phyloP scores from a whole-genome alignment of 1,284 basidiomycete genomes.

The Cryptococcus sp. region DNA sequence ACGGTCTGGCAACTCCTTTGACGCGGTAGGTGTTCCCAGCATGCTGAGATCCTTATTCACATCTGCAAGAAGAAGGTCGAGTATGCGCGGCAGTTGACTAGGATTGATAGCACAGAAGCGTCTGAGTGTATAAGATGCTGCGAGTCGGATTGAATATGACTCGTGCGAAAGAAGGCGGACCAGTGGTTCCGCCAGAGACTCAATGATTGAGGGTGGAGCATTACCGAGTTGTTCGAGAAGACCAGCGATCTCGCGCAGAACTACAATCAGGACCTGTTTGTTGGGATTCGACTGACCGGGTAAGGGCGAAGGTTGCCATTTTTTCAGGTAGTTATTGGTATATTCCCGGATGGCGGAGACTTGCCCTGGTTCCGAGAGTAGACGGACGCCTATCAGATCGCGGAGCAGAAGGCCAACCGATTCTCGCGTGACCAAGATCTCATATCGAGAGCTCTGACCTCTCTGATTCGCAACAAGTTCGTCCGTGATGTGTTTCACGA shows the following conservation, averaged over 20 bases:
- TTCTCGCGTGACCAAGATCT: conserved; percentile 70
- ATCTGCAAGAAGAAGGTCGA: conserved; percentile 83
- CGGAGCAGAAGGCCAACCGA: conserved; percentile 75
- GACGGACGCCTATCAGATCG: conserved; percentile 80
- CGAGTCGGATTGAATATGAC: conserved; percentile 79
- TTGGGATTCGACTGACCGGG: conserved; percentile 75
- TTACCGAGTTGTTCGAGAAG: conserved; percentile 88
- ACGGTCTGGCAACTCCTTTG: conserved; percentile 70
- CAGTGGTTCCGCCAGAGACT: conserved; percentile 82
- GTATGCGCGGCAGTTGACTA: conserved; percentile 73
- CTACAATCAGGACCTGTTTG: conserved; percentile 71
- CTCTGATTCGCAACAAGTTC: conserved; percentile 68
- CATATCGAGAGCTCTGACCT: conserved; percentile 65
- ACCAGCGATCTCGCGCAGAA: conserved; percentile 79
- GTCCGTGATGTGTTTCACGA: conserved; percentile 74
- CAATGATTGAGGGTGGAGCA: conserved; percentile 84
- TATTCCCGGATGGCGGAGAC: conserved; percentile 87
- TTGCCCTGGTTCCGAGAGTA: conserved; percentile 90
- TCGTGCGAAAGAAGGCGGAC: conserved; percentile 84
- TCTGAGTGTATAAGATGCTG: conserved; percentile 81
- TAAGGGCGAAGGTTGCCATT: conserved; percentile 84
- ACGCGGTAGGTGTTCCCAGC: conserved; percentile 63
- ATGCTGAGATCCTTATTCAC: conserved; percentile 62
- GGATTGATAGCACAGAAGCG: conserved; percentile 90
- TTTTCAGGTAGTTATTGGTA: conserved; percentile 74